Evolutionary conservation across 1,284 basidiomycete genomes (phyloP), one percentile per base, ranked within the genome.

Genomic region (Ustilago loliicola): DNA sequence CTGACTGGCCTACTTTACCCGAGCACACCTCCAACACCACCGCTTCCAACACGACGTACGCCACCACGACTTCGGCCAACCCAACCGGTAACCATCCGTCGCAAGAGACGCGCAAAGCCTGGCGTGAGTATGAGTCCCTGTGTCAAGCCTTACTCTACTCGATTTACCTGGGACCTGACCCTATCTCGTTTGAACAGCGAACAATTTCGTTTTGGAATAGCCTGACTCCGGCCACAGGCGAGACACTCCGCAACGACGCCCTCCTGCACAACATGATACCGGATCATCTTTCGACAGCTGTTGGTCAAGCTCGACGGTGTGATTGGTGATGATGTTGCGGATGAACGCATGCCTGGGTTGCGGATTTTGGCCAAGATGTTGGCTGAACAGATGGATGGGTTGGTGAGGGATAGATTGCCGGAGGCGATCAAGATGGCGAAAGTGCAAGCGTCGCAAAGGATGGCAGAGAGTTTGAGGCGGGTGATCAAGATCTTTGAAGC

Each of bases 91-190:
- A 32, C 6, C 10, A 56, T 21, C 29, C 66, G 40, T 48, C 63
- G 27, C 54, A 66, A 34, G 29, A 63, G 50, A 53, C 65, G 50
- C 65, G 70, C 48, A 77, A 69, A 47, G 67, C 76, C 34, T 78
- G 76, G 76, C 58, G 66, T 63, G 66, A 74, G 66, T 74, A 69
- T 58, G 66, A 70, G 42, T 61, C 55, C 53, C 53, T 72, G n/a
- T 72, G 66, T 59, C 64, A 66, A 34, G 67, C 65, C 32, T 51
- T 66, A 40, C 61, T 74, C 30, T 50, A 59, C 47, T 62, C 63
- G 29, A 60, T 71, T 32, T 62, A 63, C 63, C 23, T 53, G 54
- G 64, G 68, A 36, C 64, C 68, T 66, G 64, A 76, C 68, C 56
- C 60, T 50, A 45, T 54, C 21, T 67, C 60, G 23, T 76, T 71